A percentile compares a stretch with the other conserved stretches of the same genome.
Conservation (phyloP, 1,284 basidiomycete species). For the Xanthoconium separans region DNA sequence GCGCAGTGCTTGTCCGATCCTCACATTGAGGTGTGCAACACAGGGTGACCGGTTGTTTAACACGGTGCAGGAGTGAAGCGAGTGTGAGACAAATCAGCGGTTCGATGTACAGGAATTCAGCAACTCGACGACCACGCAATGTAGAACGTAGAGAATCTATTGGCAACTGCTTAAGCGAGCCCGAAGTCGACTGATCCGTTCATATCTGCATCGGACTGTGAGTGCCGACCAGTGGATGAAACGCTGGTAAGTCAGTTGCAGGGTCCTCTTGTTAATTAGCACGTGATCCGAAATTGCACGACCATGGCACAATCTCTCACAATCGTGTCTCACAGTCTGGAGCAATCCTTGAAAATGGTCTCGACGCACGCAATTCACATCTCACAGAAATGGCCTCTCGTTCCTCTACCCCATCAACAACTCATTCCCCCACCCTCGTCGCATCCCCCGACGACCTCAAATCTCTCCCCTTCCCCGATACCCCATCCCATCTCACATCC, state of each 20-base stretch:
- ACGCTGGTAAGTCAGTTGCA: background rate
- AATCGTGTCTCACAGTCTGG: too few relatives aligned
- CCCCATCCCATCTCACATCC: constrained; percentile 40
- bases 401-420: background rate
- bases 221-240: background rate
- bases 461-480: constrained; percentile 14
- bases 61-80: constrained; percentile 42
- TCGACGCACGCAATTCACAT: too few relatives aligned
- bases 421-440: constrained; percentile 23
- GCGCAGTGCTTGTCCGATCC: background rate
- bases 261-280: background rate
- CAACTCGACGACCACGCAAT: background rate
- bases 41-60: constrained; percentile 70
- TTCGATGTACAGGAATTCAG: background rate
- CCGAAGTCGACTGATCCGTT: background rate
- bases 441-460: constrained; percentile 23
- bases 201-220: background rate
- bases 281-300: constrained; percentile 32
- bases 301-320: constrained; percentile 27
- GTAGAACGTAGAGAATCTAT: background rate
- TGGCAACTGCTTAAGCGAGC: background rate
- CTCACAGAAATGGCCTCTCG: constrained; percentile 17
- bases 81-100: background rate
- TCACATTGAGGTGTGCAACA: constrained; percentile 1
- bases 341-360: constrained; percentile 11